Conservation (phyloP, 805 yeast genomes). For the Barnettozyma californica region DNA sequence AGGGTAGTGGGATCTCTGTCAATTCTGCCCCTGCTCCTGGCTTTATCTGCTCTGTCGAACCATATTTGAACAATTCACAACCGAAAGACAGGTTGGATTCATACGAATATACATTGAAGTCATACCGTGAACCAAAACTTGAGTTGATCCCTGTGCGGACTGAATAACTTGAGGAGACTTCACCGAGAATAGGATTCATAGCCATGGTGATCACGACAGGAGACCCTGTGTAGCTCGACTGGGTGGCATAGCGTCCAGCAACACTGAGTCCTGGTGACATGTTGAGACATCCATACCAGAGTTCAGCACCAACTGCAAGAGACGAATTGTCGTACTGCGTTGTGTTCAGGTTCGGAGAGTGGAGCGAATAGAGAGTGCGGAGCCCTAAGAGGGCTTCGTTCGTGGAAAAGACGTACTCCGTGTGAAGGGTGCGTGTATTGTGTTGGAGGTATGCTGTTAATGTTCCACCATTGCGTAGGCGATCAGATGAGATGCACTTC, state of each 20-base stretch:
- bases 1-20: neutral
- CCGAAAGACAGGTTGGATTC: constrained; percentile 85
- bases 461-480: constrained; percentile 46
- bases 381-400: constrained; percentile 81
- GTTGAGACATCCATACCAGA: constrained; percentile 80
- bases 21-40: neutral
- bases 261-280: constrained; percentile 89
- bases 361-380: constrained; percentile 67
- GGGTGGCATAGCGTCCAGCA: constrained; percentile 78
- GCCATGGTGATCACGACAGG: constrained; percentile 87
- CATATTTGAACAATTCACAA: constrained; percentile 67
- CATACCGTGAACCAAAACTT: constrained; percentile 78
- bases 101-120: constrained; percentile 86
- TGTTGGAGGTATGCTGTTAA: constrained; percentile 69
- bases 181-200: constrained; percentile 86
- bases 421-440: constrained; percentile 54
- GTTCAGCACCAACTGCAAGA: constrained; percentile 73
- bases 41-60: constrained; percentile 10
- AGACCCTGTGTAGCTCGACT: constrained; percentile 79
- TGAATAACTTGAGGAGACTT: constrained; percentile 80
- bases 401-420: constrained; percentile 76
- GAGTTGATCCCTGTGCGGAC: constrained; percentile 72
- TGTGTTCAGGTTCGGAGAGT: constrained; percentile 33
- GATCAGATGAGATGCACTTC: constrained; percentile 70
- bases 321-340: constrained; percentile 55